phyloP scores from a whole-genome alignment of 768 basidiomycete species.

The Boletus bicolor region DNA sequence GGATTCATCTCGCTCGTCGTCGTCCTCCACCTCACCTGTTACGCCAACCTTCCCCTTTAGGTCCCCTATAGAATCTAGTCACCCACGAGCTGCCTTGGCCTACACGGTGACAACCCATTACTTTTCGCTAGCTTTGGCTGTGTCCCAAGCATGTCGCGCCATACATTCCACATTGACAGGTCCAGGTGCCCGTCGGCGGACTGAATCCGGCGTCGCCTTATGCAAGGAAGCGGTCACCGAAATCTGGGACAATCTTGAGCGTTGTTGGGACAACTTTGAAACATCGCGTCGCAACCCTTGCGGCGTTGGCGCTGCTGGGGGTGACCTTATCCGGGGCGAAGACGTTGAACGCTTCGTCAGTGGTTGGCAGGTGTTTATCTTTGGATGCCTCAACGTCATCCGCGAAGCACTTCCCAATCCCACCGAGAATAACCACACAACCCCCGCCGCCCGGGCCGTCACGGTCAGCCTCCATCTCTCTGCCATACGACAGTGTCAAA shows the following conservation, averaged over 20 bases:
- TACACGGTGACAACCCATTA: conserved; percentile 57
- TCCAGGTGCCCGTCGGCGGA: conserved; percentile 59
- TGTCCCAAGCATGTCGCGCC: conserved; percentile 73
- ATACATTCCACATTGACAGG: conserved; percentile 81
- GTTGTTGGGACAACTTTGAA: conserved; percentile 84
- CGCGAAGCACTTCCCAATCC: conserved; percentile 60
- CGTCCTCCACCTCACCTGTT: conserved; percentile 23
- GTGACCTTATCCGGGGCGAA: conserved; percentile 39
- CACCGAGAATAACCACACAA: conserved; percentile 45
- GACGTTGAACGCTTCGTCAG: conserved; percentile 69
- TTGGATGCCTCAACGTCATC: conserved; percentile 88
- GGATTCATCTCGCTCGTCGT: conserved; percentile 34
- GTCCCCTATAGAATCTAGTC: conserved; percentile 22
- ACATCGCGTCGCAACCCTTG: conserved; percentile 46
- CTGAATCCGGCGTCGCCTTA: conserved; percentile 48
- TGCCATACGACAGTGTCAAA: conserved; percentile 47
- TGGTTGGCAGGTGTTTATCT: conserved; percentile 91
- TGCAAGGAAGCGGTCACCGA: conserved; percentile 65
- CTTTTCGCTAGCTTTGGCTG: conserved; percentile 67
- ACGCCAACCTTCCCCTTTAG: conserved; percentile 24
- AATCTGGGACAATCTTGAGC: conserved; percentile 83
- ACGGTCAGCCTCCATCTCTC: conserved; percentile 45
- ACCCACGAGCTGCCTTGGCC: conserved; percentile 37
- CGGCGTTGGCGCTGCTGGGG: conserved; percentile 39
- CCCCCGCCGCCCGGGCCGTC: conserved; percentile 46